Conservation (phyloP, 1,284 basidiomycete species). For the Tranzscheliella williamsii region DNA sequence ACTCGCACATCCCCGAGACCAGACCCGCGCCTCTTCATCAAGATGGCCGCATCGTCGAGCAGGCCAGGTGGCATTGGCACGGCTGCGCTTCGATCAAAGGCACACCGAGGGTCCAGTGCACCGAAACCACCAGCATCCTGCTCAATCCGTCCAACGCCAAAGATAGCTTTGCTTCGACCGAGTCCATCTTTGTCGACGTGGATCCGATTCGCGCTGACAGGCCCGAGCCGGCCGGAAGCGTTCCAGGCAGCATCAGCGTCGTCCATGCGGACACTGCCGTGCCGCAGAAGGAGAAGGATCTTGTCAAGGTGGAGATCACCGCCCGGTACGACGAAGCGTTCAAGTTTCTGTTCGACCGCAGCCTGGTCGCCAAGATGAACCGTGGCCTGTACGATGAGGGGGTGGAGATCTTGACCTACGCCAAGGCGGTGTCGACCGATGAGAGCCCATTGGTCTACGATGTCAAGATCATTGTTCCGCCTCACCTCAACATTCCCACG, state of each 20-base stretch:
- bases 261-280: constrained; percentile 15
- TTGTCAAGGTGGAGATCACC: constrained; percentile 45
- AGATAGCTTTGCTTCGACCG: constrained; percentile 35
- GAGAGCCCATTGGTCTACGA: constrained; percentile 41
- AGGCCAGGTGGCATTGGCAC: constrained; percentile 39
- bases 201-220: constrained; percentile 27
- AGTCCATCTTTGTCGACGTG: constrained; percentile 43
- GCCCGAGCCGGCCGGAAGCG: constrained; percentile 25
- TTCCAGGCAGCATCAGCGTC: constrained; percentile 25
- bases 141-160: constrained; percentile 35
- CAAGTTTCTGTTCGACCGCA: constrained; percentile 34
- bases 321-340: constrained; percentile 42
- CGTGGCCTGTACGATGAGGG: constrained; percentile 44
- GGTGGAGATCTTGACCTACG: constrained; percentile 41
- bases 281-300: constrained; percentile 15
- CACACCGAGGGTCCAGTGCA: constrained; percentile 28
- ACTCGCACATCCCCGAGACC: constrained; percentile 16
- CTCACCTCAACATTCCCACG: constrained; percentile 26
- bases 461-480: constrained; percentile 44
- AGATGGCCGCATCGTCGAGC: constrained; percentile 39
- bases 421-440: constrained; percentile 27
- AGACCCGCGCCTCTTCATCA: constrained; percentile 42
- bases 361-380: constrained; percentile 45
- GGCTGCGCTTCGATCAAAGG: constrained; percentile 33
- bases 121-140: constrained; percentile 21